phyloP scores from a whole-genome alignment of 148 eudicot species.

The Rhododendron mucronatum region DNA sequence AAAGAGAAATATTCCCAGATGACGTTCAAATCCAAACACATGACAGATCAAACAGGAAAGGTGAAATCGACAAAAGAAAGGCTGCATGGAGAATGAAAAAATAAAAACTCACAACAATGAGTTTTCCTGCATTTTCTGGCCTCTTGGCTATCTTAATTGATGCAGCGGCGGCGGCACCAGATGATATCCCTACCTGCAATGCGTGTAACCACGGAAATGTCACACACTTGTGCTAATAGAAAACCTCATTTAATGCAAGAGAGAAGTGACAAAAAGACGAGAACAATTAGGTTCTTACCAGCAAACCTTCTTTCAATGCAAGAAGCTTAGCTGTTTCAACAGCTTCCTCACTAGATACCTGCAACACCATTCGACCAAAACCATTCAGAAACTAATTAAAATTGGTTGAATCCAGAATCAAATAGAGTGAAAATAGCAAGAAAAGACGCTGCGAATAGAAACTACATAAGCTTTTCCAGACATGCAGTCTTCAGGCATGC shows the following conservation, averaged over 20 bases:
- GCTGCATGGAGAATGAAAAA: neutral
- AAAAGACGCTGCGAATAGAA: neutral
- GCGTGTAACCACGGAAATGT: neutral
- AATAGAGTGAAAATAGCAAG: neutral
- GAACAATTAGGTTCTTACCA: constrained; percentile 34
- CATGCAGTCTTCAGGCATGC: neutral
- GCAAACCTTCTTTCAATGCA: constrained; percentile 30
- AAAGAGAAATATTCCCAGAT: neutral
- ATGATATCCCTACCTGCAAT: constrained; percentile 81
- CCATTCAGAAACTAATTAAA: neutral
- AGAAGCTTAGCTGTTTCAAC: constrained; percentile 52
- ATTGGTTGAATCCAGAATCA: neutral
- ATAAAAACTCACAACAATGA: neutral
- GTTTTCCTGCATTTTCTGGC: constrained; percentile 83
- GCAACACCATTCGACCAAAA: neutral
- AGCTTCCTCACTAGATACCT: constrained; percentile 55
- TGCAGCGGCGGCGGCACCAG: constrained; percentile 93
- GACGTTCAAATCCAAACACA: neutral
- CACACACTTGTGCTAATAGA: neutral
- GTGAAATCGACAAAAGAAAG: neutral
- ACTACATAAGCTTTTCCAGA: neutral
- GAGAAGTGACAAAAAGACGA: neutral
- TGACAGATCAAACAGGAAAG: neutral
- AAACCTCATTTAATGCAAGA: neutral
- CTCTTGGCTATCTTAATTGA: constrained; percentile 75